phyloP scores from a whole-genome alignment of 2,329 filamentous ascomycete species.

The Pseudogymnoascus sp. region DNA sequence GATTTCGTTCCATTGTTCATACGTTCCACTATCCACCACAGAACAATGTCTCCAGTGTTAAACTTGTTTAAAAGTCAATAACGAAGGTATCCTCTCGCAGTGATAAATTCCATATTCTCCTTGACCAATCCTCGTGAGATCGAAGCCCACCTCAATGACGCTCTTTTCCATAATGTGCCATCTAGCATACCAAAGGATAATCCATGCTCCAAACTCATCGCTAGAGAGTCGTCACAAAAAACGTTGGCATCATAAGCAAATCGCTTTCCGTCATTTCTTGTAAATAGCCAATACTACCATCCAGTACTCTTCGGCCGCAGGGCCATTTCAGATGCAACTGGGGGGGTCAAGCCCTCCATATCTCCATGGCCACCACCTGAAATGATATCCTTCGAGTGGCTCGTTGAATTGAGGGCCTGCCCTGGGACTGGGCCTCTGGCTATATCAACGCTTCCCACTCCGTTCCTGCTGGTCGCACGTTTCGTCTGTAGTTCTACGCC shows the following conservation, averaged over 20 bases:
- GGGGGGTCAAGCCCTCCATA: background rate
- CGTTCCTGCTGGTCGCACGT: background rate
- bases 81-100: background rate
- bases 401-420: background rate
- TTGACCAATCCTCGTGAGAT: background rate
- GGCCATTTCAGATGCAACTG: background rate
- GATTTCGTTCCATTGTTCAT: background rate
- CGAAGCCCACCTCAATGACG: background rate
- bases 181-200: background rate
- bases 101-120: background rate
- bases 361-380: background rate
- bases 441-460: background rate
- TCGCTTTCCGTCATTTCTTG: background rate
- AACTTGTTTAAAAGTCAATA: background rate
- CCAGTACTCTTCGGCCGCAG: background rate
- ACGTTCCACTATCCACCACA: background rate
- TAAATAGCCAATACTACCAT: background rate
- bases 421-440: background rate
- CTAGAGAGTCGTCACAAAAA: background rate
- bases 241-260: background rate
- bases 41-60: background rate
- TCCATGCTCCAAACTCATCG: background rate
- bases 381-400: background rate
- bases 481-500: background rate
- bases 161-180: background rate